Base-by-base conservation (phyloP, 768 basidiomycete species). In the Thelephora ganbajun region DNA sequence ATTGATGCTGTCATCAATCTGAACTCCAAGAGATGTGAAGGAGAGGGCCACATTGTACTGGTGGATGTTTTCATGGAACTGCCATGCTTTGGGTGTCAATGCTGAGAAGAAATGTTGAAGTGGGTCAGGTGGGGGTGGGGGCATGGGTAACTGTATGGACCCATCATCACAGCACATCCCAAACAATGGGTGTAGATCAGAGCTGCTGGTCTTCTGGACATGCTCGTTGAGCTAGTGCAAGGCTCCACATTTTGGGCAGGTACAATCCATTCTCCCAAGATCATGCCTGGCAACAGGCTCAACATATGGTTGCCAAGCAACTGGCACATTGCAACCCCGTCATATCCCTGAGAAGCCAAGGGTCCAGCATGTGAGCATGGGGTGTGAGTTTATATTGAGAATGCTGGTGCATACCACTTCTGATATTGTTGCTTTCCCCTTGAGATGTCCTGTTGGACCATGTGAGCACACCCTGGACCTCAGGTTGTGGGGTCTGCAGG, bases 41-140 rank as follows among this genome's bases (percentile, higher is more conserved):
- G 68, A 56, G 42, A 72, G 55, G 1, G 71, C 63, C 34, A 54
- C 52, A 46, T 73, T 74, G 37, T 72, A 72, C 22, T 66, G 62
- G 11, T 62, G 53, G 6, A 71, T 68, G 5, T 69, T 54, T 4
- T 53, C 47, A 1, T 59, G 61, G 23, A 70, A 69, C 5, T n/a
- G n/a, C n/a, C n/a, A n/a, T n/a, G n/a, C n/a, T n/a, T n/a, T n/a
- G n/a, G n/a, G n/a, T n/a, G n/a, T 50, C 19, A 52, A 16, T 12
- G 46, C 46, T 11, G 23, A 51, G 4, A 63, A 50, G 0, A 68
- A 56, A 2, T 42, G 3, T 0, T 36, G 49, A 2, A 70, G 53
- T 0, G 14, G 11, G 0, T 46, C 44, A 13, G 58, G 57, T 5
- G 68, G 64, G 1, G 54, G 54, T 5, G 43, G 33, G 9, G 54